Evolutionary conservation across 2,329 filamentous ascomycete genomes (phyloP).

Genomic region (Penicillium sp.): DNA sequence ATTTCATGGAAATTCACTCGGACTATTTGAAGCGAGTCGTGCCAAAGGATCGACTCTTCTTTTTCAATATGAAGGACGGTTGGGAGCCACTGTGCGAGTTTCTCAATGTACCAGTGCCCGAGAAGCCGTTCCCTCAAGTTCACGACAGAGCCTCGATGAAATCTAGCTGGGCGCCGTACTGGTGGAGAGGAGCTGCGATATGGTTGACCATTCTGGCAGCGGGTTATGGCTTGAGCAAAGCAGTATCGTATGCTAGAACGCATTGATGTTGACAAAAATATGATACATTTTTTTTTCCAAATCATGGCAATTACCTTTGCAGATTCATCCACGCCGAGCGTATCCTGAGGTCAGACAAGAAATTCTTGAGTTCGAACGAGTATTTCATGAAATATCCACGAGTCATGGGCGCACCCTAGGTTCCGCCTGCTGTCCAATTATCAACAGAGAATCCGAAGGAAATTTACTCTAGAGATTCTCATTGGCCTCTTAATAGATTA

Average conservation of each 20-base stretch:
- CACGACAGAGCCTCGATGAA: slow-evolving; percentile 24
- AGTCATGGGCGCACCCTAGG: no score
- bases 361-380: no score
- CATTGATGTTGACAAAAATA: not conserved
- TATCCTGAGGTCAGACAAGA: no score
- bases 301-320: not conserved
- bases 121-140: slow-evolving; percentile 37
- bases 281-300: not conserved
- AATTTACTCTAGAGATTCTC: not conserved
- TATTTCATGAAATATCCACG: no score
- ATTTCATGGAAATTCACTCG: slow-evolving; percentile 10
- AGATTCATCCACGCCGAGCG: not conserved
- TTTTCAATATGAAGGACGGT: slow-evolving; percentile 33
- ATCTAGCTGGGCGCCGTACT: slow-evolving; percentile 4
- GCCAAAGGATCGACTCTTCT: slow-evolving; percentile 6
- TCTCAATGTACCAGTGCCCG: slow-evolving; percentile 38
- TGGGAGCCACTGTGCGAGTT: slow-evolving; percentile 50
- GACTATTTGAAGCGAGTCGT: slow-evolving; percentile 12
- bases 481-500: not conserved
- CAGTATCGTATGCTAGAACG: not conserved
- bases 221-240: slow-evolving; percentile 1
- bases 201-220: not conserved
- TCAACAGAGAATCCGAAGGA: no score
- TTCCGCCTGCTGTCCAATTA: no score
- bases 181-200: slow-evolving; percentile 3